Conservation (phyloP, 257 asterid species). For the Salvia hispanica region DNA sequence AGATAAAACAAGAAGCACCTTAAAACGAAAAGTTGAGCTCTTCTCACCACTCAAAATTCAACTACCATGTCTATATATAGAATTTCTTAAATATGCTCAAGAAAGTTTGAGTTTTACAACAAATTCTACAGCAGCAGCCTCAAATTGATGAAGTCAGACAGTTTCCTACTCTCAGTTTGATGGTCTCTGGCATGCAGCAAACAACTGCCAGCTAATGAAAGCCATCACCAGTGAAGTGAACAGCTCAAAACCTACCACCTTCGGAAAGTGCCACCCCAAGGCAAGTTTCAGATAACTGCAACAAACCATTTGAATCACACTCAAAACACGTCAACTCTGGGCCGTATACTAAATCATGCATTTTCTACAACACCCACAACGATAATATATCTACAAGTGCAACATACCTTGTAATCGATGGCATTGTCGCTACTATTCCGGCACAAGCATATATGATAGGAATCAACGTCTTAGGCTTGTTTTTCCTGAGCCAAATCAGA, state of each 20-base stretch:
- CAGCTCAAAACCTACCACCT: conserved; percentile 86
- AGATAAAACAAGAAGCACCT: not conserved
- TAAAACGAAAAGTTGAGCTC: not conserved
- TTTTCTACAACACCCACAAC: not conserved
- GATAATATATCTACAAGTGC: not conserved
- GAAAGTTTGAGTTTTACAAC: not conserved
- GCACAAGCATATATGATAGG: conserved; percentile 89
- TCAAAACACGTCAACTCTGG: not conserved
- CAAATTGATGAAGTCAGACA: conserved; percentile 7
- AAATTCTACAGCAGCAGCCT: conserved; percentile 33
- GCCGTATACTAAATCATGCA: not conserved
- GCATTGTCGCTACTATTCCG: conserved; percentile 91
- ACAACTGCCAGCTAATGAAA: conserved; percentile 92
- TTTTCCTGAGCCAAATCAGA: conserved; percentile 94
- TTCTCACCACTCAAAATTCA: conserved; percentile 7
- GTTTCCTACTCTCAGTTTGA: conserved; percentile 45
- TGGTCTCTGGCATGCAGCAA: conserved; percentile 84
- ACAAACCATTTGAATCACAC: conserved; percentile 1
- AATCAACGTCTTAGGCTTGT: conserved; percentile 88
- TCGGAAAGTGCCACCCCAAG: conserved; percentile 86
- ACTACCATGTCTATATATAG: not conserved
- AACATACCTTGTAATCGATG: conserved; percentile 77
- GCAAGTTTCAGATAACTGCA: conserved; percentile 82
- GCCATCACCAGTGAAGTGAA: conserved; percentile 85
- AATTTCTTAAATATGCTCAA: not conserved